Evolutionary conservation across 805 yeast genomes (phyloP), one percentile per base, ranked within the genome.

Genomic region (Candida incommunis): DNA sequence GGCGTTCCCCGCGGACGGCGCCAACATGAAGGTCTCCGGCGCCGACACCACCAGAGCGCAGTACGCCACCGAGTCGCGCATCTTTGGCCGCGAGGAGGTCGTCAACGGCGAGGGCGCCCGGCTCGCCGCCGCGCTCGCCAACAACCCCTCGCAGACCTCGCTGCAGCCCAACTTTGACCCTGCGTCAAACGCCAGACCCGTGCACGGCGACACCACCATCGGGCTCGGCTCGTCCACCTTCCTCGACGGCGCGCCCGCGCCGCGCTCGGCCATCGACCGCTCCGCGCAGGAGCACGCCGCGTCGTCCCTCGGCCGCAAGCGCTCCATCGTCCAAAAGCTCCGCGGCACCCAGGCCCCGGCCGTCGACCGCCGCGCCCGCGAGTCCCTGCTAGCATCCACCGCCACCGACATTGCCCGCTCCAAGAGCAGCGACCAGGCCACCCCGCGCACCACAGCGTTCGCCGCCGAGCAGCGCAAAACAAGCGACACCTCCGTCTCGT

Each of bases 1-100:
- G 67, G 98, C 98, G 0, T 92, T 90, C 71, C 96, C 96, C 0
- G 83, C 74, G 4, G 94, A 90, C 64, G 96, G 97, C 0, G 96
- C 97, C 50, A 92, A 92, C 64, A 82, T 76, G 57, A 74, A 90
- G 3, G 78, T 90, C 49, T 75, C 75, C 53, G 94, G 94, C 22
- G 67, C 74, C 48, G 77, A 75, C 23, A 74, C 76, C 23, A 59
- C 64, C 25, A 20, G 52, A 23, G 52, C 51, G n/a, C 49, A 54
- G 22, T 53, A 51, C 47, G 63, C 68, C 44, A 66, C 77, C 15
- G 80, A 76, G 55, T 79, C 84, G 60, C 72, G 76, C 57, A 86
- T 88, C 2, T 82, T 86, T 60, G 96, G 96, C 18, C 76, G 72
- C 37, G 59, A 61, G 45, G 79, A 75, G 20, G 37, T 31, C 18